Percentiles rank a stretch among this genome's conserved stretches.
These are phyloP conservation scores for Asterionellopsis glacialis DNA, from an alignment of 108 stramenopile species.

Conservation along the genomic window DNA sequence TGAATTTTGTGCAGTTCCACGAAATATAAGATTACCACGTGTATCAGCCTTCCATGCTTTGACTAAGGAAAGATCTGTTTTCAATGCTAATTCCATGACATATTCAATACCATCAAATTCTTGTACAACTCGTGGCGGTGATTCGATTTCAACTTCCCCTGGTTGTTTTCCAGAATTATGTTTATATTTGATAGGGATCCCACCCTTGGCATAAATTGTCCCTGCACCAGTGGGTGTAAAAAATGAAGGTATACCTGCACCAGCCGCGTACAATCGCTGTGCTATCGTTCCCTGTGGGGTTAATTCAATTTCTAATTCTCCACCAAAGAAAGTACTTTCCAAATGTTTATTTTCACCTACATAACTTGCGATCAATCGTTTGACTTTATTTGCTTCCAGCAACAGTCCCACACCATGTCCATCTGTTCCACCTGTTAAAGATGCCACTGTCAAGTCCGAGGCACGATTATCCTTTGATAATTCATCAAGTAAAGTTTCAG, in stretches of 20 bases:
- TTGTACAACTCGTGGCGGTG: conserved; percentile 56
- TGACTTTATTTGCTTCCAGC: conserved; percentile 77
- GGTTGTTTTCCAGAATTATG: conserved; percentile 60
- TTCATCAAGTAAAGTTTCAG: conserved; percentile 67
- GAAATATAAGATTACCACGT: conserved; percentile 88
- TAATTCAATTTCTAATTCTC: conserved; percentile 83
- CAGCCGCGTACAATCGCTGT: conserved; percentile 78
- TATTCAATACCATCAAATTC: conserved; percentile 81
- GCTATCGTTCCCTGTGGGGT: conserved; percentile 90
- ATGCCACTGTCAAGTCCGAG: conserved; percentile 69
- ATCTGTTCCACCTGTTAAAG: conserved; percentile 84
- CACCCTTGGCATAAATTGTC: conserved; percentile 86
- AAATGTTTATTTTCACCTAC: conserved; percentile 91
- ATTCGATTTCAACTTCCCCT: conserved; percentile 43
- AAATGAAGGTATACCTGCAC: conserved; percentile 89
- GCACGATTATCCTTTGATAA: conserved; percentile 32
- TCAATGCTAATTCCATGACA: conserved; percentile 85
- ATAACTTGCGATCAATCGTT: conserved; percentile 82
- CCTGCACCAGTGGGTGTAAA: conserved; percentile 90
- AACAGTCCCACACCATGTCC: conserved; percentile 72
- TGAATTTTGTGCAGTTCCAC: conserved; percentile 84
- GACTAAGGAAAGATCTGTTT: conserved; percentile 75
- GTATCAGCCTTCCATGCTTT: conserved; percentile 90
- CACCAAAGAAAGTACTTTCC: conserved; percentile 82
- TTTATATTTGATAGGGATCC: conserved; percentile 85